Percentiles rank a stretch among this genome's conserved stretches.
Conservation (phyloP, 345 rosid species). For the Hypericum androsaemum region DNA sequence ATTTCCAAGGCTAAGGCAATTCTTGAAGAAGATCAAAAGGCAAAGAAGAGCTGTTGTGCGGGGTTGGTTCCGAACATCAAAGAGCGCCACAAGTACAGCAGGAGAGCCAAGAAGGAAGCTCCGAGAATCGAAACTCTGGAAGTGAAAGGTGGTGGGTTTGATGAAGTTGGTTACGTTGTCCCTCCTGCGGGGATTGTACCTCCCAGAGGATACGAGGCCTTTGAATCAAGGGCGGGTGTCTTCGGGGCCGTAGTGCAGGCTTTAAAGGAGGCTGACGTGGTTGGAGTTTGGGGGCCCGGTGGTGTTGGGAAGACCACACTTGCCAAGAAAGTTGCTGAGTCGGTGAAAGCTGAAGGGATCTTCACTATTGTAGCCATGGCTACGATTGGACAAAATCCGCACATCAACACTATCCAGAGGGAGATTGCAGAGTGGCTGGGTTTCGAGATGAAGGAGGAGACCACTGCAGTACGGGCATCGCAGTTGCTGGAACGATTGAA, state of each 20-base stretch:
- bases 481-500: background rate
- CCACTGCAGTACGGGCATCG: background rate
- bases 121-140: too few relatives aligned
- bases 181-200: background rate
- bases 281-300: slow-evolving; percentile 8
- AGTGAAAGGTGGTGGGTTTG: background rate
- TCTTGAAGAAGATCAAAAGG: too few relatives aligned
- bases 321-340: slow-evolving; percentile 2
- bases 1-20: too few relatives aligned
- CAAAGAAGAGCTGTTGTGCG: too few relatives aligned
- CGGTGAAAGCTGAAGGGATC: background rate
- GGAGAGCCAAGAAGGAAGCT: too few relatives aligned
- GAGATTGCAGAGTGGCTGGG: slow-evolving; percentile 11
- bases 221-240: slow-evolving; percentile 7
- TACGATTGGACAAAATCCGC: background rate
- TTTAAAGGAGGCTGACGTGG: background rate
- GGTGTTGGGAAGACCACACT: slow-evolving; percentile 15
- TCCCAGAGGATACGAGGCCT: slow-evolving; percentile 2
- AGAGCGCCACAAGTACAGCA: too few relatives aligned
- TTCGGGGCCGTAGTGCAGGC: slow-evolving; percentile 2
- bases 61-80: too few relatives aligned
- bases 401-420: slow-evolving; percentile 3
- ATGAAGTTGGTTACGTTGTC: background rate
- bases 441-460: background rate
- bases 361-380: slow-evolving; percentile 7